Evolutionary conservation across 768 basidiomycete genomes (phyloP), one percentile per base, ranked within the genome.

Genomic region (Zangia roseola): DNA sequence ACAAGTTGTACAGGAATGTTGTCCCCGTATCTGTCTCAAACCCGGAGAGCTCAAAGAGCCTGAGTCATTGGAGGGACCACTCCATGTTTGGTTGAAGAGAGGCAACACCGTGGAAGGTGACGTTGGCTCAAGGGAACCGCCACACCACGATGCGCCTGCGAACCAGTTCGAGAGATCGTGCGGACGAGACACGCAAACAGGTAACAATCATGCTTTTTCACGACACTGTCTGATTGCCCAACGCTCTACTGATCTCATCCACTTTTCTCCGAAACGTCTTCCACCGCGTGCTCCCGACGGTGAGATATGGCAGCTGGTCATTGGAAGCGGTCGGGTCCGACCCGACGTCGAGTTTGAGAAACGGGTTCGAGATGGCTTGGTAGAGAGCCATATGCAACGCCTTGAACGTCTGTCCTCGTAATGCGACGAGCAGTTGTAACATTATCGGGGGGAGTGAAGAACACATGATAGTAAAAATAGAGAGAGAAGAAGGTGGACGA

Each of bases 21-120:
- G 49, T 74, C 89, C 88, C 79, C 91, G 91, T 92, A 94, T 93
- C 92, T 94, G 91, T 94, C 91, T 81, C 84, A 86, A 74, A 74
- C 71, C 74, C 72, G 71, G 82, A 71, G 55, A 61, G 71, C 79
- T 88, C 62, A 50, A 68, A 71, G 74, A 72, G 80, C 71, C 82
- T 83, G 83, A 88, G 91, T 92, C 92, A 93, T 86, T 82, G 71
- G 55, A 76, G 86, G 77, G 88, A 83, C 73, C 33, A 54, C 56
- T 80, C 48, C 37, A 68, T 86, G 23, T 88, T 88, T 58, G 87
- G 84, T 86, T 78, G 42, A 42, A 21, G 38, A 38, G 48, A 43
- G 55, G 65, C 53, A 36, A 33, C 40, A 56, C 40, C 61, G 33
- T 60, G 59, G 50, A 33, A 46, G 28, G 61, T 62, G 23, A 51